phyloP scores from a whole-genome alignment of 345 rosid species.

The Melaleuca quinquenervia region DNA sequence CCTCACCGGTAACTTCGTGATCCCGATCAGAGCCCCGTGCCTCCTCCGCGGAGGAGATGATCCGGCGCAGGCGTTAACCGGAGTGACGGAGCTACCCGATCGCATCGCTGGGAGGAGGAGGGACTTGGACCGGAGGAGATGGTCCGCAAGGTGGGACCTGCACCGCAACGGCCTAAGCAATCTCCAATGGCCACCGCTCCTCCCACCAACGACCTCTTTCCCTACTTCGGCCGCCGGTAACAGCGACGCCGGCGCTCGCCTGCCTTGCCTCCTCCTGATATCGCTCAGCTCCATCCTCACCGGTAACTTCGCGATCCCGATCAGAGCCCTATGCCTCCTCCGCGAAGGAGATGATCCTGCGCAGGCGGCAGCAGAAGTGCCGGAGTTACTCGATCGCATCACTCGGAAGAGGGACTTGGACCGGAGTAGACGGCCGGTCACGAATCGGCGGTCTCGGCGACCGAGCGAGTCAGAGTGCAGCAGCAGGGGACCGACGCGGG shows the following conservation, averaged over 20 bases:
- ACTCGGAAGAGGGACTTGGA: not conserved
- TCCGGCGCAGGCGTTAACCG: not conserved
- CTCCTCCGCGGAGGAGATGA: not conserved
- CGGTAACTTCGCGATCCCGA: slow-evolving; percentile 21
- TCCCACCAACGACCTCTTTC: not conserved
- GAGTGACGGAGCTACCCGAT: not conserved
- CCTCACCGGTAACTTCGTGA: slow-evolving; percentile 12
- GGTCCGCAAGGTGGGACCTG: too few species aligned
- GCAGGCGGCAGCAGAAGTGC: not conserved
- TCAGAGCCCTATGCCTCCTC: slow-evolving; percentile 10
- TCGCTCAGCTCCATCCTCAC: slow-evolving; percentile 25
- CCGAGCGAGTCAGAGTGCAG: not conserved
- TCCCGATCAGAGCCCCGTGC: slow-evolving; percentile 14
- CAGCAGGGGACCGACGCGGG: not conserved
- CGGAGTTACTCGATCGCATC: not conserved
- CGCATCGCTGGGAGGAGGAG: not conserved
- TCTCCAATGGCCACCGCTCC: not conserved
- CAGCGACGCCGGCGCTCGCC: slow-evolving; percentile 14
- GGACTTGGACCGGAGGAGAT: not conserved
- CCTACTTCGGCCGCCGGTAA: slow-evolving; percentile 1
- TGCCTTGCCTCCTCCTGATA: slow-evolving; percentile 26
- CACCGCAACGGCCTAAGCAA: slow-evolving; percentile 1
- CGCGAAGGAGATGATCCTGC: not conserved
- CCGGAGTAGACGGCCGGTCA: not conserved
- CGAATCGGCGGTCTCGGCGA: not conserved